Evolutionary conservation across 441 rosid genomes (phyloP), one percentile per base, ranked within the genome.

Genomic region (Lagerstroemia fauriei): DNA sequence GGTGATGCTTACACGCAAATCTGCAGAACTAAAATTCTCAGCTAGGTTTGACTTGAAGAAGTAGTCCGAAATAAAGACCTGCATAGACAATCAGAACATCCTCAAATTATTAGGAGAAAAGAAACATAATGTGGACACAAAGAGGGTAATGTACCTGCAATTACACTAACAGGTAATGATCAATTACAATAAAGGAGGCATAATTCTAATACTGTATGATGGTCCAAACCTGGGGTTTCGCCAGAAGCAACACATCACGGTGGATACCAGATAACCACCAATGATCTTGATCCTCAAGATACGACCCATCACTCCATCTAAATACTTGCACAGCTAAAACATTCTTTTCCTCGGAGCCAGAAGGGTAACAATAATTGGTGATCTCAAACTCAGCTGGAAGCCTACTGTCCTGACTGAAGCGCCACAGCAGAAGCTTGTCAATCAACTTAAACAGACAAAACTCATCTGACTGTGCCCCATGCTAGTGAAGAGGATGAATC

Each of bases 231-330:
- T 93, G 92, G 78, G 99, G 99, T 87, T 96, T 96, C 83, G 99
- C 92, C 85, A 96, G 90, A 91, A 96, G 94, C 85, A 93, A 98
- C 89, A 96, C 99, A 51, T 96, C 99, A 32, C 98, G 96, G 79
- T 95, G 99, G 82, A 96, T 89, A 70, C 98, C 99, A 79, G 99
- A 96, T 86, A 96, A 87, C 98, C 98, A 86, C 99, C 99, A 96
- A 84, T 96, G 99, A 90, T 96, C 99, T 90, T 95, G 99, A 91
- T 95, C 99, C 90, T 96, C 99, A 82, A 96, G 98, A 88, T 95
- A 96, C 82, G 99, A 93, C 75, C 98, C 99, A 91, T 96, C 98
- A 88, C 99, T 92, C 99, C 99, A 96, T 91, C 99, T 92, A 83
- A 91, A 87, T 75, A 96, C 99, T 92, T 96, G 98, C 86, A 96